A percentile compares a stretch with the other conserved stretches of the same genome.
These are phyloP conservation scores for Nicotiana undulata DNA, from an alignment of 257 asterid genomes.

Conservation along the genomic window DNA sequence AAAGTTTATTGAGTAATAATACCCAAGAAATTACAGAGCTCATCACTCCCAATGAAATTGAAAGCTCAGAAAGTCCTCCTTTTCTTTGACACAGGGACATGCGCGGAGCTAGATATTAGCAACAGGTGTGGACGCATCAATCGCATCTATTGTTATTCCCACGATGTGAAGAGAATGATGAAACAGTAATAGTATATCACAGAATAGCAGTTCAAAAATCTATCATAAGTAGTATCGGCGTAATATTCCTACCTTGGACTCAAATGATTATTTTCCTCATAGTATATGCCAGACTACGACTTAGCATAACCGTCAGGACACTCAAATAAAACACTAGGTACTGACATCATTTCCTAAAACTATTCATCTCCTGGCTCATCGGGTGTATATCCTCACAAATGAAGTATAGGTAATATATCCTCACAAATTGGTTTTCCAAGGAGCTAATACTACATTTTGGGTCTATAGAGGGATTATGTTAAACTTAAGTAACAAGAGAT, in stretches of 20 bases:
- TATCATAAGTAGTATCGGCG: not conserved
- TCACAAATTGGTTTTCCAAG: not conserved
- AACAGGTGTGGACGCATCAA: not conserved
- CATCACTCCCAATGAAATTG: not conserved
- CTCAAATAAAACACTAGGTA: not conserved
- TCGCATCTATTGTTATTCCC: not conserved
- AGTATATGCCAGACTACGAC: not conserved
- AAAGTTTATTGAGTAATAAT: not conserved
- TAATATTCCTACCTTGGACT: not conserved
- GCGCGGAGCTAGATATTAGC: not conserved
- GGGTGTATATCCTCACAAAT: not conserved
- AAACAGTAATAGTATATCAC: not conserved
- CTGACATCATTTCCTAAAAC: not conserved
- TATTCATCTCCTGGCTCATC: not conserved
- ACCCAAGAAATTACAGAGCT: not conserved
- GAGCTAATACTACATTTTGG: not conserved
- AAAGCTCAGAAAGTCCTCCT: not conserved
- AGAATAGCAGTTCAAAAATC: not conserved
- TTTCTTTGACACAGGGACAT: not conserved
- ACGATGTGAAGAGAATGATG: not conserved
- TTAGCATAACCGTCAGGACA: not conserved
- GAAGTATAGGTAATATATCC: not conserved
- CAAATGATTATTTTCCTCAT: not conserved
- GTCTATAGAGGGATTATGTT: not conserved
- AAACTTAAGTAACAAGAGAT: not conserved